Conservation (phyloP, 202 grass and related monocot species). For the Schoenoplectus tabernaemontani region DNA sequence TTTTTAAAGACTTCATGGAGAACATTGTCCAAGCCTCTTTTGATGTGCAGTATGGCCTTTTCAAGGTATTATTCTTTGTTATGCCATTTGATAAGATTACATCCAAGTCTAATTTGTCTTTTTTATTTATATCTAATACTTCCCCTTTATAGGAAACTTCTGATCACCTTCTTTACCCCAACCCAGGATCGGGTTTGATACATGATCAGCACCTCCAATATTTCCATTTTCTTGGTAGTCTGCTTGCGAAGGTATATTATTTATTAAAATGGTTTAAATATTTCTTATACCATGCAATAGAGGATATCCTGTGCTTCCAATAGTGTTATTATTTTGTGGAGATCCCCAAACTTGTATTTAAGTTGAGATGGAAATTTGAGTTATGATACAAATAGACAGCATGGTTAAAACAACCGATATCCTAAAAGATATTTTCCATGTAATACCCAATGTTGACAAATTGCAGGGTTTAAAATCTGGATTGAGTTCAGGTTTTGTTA, state of each 20-base stretch:
- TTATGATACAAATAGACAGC: not conserved
- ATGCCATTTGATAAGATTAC: not conserved
- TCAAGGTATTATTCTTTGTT: constrained; percentile 57
- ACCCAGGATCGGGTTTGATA: constrained; percentile 90
- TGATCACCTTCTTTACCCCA: constrained; percentile 92
- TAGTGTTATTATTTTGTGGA: not conserved
- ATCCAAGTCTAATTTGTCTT: not conserved
- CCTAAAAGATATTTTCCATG: not conserved
- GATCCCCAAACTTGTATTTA: not conserved
- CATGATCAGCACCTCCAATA: constrained; percentile 91
- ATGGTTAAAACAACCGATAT: constrained; percentile 12
- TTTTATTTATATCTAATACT: not conserved
- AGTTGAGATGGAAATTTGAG: not conserved
- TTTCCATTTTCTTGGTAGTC: constrained; percentile 93
- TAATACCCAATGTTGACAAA: not conserved
- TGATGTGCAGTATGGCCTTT: constrained; percentile 88
- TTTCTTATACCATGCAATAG: not conserved
- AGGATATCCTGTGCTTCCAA: constrained; percentile 1
- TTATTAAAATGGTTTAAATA: not conserved
- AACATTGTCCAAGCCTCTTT: constrained; percentile 96
- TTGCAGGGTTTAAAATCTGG: not conserved
- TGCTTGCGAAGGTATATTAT: constrained; percentile 83
- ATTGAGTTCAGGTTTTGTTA: not conserved
- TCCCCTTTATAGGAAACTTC: constrained; percentile 57
- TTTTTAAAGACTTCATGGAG: constrained; percentile 99